Evolutionary conservation across 305 asterid genomes (phyloP), one percentile per base, ranked within the genome.

Genomic region (Fraxinus angustifolia): DNA sequence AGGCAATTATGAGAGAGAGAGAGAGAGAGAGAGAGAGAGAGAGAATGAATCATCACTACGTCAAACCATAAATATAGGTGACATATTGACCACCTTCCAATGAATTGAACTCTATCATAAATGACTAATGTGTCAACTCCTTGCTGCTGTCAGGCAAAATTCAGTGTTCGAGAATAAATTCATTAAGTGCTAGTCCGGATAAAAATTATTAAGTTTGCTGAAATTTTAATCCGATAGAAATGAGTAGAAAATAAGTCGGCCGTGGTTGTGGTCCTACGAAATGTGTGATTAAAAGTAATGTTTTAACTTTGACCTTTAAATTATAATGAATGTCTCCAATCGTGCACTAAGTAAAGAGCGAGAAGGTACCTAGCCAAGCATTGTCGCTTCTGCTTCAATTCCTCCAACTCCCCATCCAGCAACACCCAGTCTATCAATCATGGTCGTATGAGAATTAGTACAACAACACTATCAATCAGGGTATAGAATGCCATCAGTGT

Each of bases 331-430:
- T 36, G 45, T 36, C 7, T 8, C 45, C 45, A 36, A 36, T 36
- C 45, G 7, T 36, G 45, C 45, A 33, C 56, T 50, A 73, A 79
- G 26, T 12, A 33, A 73, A 34, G 78, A 4, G 10, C 21, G 17
- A 19, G 58, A 16, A 0, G 35, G 30, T 76, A 92, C 97, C 95
- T 92, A 95, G 53, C 97, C 96, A 78, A 91, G 94, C 95, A 92
- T 90, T 38, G 90, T 73, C 8, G 90, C 90, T 85, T 88, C 91
- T 30, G 97, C 97, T 89, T 91, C 95, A 79, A 91, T 92, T 78
- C 93, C 93, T 82, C 95, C 95, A 31, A 91, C 95, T 79, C 97
- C 95, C 96, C 96, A 90, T 79, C 96, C 97, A 75, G 97, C 94
- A 78, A 91, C 93, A 58, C 98, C 97, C 82, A 93, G 83, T 14